Evolutionary conservation across 177 flowering plant species (phyloP), one percentile per base, ranked within the genome.

Genomic region (Vitis hybrid): DNA sequence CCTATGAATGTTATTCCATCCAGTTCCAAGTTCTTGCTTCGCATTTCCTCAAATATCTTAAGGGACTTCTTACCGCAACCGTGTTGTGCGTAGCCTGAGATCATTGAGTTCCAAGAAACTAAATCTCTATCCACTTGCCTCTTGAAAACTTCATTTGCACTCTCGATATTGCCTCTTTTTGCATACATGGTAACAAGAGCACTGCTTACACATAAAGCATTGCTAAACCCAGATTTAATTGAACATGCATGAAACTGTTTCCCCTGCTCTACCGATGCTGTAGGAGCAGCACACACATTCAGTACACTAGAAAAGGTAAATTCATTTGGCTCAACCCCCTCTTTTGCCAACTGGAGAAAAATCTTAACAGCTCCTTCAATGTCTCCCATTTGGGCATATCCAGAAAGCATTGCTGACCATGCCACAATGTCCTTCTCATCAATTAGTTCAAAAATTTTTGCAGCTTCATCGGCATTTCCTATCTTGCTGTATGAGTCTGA

Each of bases 381-480:
- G 54, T 92, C 88, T 74, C 85, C 89, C 71, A 60, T 70, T 75
- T 84, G 93, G 17, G 96, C 97, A 87, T 83, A 89, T 14, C 93
- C 97, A 60, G 89, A 78, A n/a, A 93, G 72, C 92, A 94, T 93
- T 60, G 99, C 98, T 34, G 98, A 93, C 99, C 99, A 94, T 67
- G 97, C 83, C 57, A 93, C 89, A 56, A 87, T 82, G 64, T 94
- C 99, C 78, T 90, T 93, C 74, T 81, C 90, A 15, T 82, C 84
- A 52, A 92, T 87, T 14, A 51, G 63, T 69, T 74, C 69, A 79
- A 94, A 93, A 72, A 91, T 86, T 69, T 74, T 86, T 19, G 80
- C 79, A 59, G 98, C 98, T 54, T 89, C 91, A 11, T 76, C 18
- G 15, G 69, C 76, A 21, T 78, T 71, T 39, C 90, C 89, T 51